Evolutionary conservation across 2,329 filamentous ascomycete species (phyloP).

Genomic region (Colletotrichum siamense): DNA sequence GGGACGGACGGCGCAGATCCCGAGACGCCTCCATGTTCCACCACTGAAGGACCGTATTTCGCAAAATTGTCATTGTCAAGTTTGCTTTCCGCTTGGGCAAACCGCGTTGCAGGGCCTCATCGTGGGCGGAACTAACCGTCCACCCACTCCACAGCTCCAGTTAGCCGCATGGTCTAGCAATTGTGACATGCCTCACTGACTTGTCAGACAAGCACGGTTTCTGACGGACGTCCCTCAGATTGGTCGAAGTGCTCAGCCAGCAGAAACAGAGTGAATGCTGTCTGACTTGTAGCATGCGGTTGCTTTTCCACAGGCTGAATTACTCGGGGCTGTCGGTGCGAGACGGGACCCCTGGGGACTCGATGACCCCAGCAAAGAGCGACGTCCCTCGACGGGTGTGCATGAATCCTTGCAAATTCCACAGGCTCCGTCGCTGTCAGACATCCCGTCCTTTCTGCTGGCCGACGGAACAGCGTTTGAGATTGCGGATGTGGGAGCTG

Average conservation of each 20-base stretch:
- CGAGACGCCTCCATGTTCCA: background rate
- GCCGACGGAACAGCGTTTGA: no score
- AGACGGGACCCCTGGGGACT: background rate
- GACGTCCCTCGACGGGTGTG: background rate
- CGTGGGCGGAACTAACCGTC: slow-evolving; percentile 4
- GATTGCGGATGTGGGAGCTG: no score
- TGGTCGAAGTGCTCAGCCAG: background rate
- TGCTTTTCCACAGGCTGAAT: background rate
- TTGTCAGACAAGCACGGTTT: background rate
- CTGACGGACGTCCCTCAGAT: background rate
- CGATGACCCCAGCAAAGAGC: background rate
- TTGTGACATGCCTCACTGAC: background rate
- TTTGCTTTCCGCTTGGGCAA: background rate
- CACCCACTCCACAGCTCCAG: slow-evolving; percentile 1
- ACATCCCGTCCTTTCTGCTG: no score
- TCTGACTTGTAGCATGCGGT: background rate
- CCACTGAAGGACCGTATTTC: background rate
- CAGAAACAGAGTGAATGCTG: background rate
- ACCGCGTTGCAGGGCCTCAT: background rate
- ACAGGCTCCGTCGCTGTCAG: background rate
- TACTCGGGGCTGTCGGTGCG: background rate
- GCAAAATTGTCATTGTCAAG: background rate
- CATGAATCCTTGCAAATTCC: background rate
- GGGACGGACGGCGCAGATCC: background rate
- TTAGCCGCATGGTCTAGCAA: background rate